phyloP scores from a whole-genome alignment of 83 land plant species.

The Diphasiastrum complanatum region DNA sequence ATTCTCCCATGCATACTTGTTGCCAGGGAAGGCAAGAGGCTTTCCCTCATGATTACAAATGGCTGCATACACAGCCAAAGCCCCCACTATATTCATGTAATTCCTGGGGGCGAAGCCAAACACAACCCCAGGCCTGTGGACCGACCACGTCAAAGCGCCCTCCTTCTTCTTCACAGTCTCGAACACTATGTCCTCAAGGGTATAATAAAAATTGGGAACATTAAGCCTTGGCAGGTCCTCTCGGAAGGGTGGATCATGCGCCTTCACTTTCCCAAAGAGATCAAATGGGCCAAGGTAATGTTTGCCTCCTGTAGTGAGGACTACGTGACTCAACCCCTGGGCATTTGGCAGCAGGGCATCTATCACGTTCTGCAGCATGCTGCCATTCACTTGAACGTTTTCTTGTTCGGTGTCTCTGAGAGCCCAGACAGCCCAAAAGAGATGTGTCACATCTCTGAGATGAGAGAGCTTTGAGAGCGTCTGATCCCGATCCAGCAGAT shows the following conservation, averaged over 20 bases:
- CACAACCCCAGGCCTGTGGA: constrained; percentile 37
- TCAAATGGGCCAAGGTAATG: constrained; percentile 45
- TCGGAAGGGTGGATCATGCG: constrained; percentile 35
- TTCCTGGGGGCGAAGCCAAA: constrained; percentile 37
- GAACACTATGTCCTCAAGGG: constrained; percentile 45
- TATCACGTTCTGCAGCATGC: neutral
- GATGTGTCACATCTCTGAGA: too few species aligned
- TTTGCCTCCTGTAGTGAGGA: constrained; percentile 45
- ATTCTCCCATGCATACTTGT: constrained; percentile 30
- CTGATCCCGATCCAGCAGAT: too few species aligned
- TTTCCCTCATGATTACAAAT: constrained; percentile 33
- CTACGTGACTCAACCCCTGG: too few species aligned
- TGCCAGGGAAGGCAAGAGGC: constrained; percentile 39
- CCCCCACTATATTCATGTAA: constrained; percentile 35
- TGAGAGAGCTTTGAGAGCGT: too few species aligned
- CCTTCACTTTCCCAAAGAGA: constrained; percentile 3
- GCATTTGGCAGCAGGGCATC: neutral
- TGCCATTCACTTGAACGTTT: too few species aligned
- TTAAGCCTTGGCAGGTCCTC: constrained; percentile 44
- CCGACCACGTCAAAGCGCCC: constrained; percentile 30
- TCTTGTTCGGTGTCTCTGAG: too few species aligned
- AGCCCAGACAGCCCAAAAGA: too few species aligned
- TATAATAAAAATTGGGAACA: constrained; percentile 44
- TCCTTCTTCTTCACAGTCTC: constrained; percentile 28
- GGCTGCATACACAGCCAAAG: constrained; percentile 44